These are phyloP conservation scores for Ceratocystis variospora DNA, from an alignment of 2,329 filamentous ascomycete species.

Conservation along the genomic window DNA sequence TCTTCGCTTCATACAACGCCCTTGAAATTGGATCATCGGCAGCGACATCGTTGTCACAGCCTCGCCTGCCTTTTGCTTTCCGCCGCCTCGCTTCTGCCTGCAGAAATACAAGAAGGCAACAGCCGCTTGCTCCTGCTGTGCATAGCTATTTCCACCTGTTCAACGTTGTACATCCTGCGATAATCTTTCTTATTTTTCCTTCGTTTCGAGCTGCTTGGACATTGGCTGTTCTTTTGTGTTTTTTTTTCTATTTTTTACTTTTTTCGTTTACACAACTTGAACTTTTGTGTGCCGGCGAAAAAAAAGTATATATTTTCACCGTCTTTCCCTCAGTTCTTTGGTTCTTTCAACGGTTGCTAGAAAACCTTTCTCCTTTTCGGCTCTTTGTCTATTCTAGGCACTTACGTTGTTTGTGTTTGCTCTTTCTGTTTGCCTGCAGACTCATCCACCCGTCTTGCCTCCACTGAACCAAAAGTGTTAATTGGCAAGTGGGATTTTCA, in stretches of 20 bases:
- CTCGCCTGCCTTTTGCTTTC: not conserved
- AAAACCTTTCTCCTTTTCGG: not conserved
- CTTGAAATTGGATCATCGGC: not conserved
- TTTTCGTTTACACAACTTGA: no score
- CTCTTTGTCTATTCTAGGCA: conserved; percentile 14
- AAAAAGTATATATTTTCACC: not conserved
- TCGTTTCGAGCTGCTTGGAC: not conserved
- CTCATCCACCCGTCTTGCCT: conserved; percentile 2
- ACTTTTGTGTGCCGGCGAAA: not conserved
- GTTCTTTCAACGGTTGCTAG: not conserved
- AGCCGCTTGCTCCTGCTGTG: not conserved
- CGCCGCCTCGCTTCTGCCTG: not conserved
- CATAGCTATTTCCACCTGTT: not conserved
- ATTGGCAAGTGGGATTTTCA: not conserved
- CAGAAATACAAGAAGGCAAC: not conserved
- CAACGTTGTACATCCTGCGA: not conserved
- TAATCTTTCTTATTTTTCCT: not conserved
- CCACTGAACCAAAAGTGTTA: conserved; percentile 8
- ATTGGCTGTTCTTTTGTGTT: not conserved
- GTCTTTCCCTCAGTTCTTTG: not conserved
- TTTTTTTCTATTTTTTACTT: no score
- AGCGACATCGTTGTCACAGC: not conserved
- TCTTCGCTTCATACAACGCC: not conserved
- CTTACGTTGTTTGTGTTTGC: conserved; percentile 11
- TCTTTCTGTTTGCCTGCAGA: conserved; percentile 15